Evolutionary conservation across 169 alveolate species (phyloP).

Genomic region (Plasmodium gonderi): DNA sequence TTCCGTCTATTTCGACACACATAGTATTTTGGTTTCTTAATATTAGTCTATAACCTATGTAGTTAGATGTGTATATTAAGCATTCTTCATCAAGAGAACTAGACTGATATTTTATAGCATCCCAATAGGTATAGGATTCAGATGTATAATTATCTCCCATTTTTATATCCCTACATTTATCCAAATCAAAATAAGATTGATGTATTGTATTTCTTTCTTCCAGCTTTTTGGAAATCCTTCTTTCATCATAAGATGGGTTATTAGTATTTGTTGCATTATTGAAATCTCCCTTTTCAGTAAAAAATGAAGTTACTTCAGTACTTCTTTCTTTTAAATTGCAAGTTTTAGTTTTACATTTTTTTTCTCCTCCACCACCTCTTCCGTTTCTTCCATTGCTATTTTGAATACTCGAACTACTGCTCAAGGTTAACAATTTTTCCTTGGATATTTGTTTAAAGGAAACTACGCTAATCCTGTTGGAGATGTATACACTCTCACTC

Average conservation of each 20-base stretch:
- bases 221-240: not conserved
- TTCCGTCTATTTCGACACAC: constrained; percentile 73
- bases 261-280: not conserved
- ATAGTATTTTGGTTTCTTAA: constrained; percentile 67
- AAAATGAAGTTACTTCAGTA: not conserved
- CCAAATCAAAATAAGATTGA: constrained; percentile 13
- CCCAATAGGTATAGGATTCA: constrained; percentile 53
- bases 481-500: not conserved
- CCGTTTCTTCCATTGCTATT: not conserved
- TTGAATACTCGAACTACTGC: not conserved
- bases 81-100: constrained; percentile 75
- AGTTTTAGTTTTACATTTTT: not conserved
- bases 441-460: constrained; percentile 73
- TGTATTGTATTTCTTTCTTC: constrained; percentile 13
- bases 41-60: constrained; percentile 56
- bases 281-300: not conserved
- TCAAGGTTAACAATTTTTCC: constrained; percentile 16
- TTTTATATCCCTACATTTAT: constrained; percentile 12
- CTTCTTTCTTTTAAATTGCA: not conserved
- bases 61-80: constrained; percentile 61
- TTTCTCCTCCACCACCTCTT: not conserved
- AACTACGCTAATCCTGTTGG: constrained; percentile 56
- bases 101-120: constrained; percentile 71
- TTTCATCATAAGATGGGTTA: not conserved
- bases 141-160: constrained; percentile 1